phyloP scores from a whole-genome alignment of 2,329 filamentous ascomycete genomes.

The Bipolaris zeicola region DNA sequence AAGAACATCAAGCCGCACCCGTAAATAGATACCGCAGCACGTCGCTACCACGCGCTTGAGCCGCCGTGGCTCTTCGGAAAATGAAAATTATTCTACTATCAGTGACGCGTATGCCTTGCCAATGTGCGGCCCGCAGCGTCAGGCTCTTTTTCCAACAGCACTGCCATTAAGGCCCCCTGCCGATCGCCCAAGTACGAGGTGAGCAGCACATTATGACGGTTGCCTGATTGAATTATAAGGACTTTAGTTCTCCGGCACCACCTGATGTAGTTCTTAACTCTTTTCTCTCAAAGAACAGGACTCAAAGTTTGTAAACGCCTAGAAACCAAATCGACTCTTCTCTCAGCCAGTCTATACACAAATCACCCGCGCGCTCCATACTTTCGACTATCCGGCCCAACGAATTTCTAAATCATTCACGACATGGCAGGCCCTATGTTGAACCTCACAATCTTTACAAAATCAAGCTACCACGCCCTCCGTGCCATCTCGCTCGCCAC shows the following conservation, averaged over 20 bases:
- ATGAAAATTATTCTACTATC: too few species aligned
- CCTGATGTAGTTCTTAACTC: background rate
- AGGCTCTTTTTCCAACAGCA: slow-evolving; percentile 7
- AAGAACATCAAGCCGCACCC: background rate
- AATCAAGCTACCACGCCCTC: slow-evolving; percentile 30
- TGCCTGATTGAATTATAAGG: background rate
- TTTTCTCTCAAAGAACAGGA: background rate
- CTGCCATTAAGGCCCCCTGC: slow-evolving; percentile 18
- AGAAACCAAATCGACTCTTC: background rate
- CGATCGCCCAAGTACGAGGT: background rate
- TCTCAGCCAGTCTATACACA: background rate
- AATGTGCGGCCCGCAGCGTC: background rate
- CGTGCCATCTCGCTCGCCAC: slow-evolving; percentile 30
- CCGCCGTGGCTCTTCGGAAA: background rate
- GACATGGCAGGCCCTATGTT: slow-evolving; percentile 21
- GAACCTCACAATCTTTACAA: slow-evolving; percentile 32
- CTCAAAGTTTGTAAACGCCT: background rate
- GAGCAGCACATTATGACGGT: background rate
- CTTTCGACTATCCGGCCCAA: background rate
- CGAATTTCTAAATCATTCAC: background rate
- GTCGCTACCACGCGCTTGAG: background rate
- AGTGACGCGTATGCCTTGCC: background rate
- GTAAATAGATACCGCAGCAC: background rate
- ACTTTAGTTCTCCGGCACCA: background rate
- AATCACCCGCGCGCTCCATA: background rate